Percentiles rank a stretch among this genome's conserved stretches.
Conservation (phyloP, 2,329 filamentous ascomycete genomes). For the Ampelomyces quisqualis region DNA sequence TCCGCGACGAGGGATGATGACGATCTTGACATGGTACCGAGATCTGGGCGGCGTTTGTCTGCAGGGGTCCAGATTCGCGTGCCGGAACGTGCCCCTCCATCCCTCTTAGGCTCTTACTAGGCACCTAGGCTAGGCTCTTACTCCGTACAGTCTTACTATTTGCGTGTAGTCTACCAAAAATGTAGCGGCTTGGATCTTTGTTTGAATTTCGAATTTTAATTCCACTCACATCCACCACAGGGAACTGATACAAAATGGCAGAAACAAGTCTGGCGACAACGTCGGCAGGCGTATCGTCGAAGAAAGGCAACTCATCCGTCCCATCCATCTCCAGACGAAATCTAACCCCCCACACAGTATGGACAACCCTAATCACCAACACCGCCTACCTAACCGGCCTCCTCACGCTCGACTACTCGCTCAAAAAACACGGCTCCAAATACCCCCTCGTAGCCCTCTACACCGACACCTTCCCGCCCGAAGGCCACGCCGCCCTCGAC, state of each 20-base stretch:
- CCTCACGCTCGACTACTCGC: slow-evolving; percentile 75
- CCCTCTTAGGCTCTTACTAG: too few relatives aligned
- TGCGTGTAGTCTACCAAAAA: slow-evolving; percentile 3
- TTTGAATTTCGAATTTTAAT: background rate
- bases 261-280: slow-evolving; percentile 4
- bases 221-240: background rate
- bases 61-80: slow-evolving; percentile 4
- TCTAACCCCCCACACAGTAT: slow-evolving; percentile 58
- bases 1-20: slow-evolving; percentile 36
- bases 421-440: slow-evolving; percentile 63
- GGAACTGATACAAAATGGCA: too few relatives aligned
- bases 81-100: slow-evolving; percentile 17
- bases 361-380: slow-evolving; percentile 87
- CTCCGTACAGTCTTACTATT: too few relatives aligned
- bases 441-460: slow-evolving; percentile 84
- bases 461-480: slow-evolving; percentile 70
- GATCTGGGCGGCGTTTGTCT: slow-evolving; percentile 19
- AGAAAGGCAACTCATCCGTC: slow-evolving; percentile 37
- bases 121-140: too few relatives aligned
- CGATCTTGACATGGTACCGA: slow-evolving; percentile 31
- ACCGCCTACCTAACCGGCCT: slow-evolving; percentile 78
- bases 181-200: background rate
- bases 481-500: slow-evolving; percentile 68
- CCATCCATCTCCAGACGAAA: slow-evolving; percentile 12
- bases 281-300: slow-evolving; percentile 34